A percentile compares a stretch with the other conserved stretches of the same genome.
phyloP scores from a whole-genome alignment of 495 filamentous ascomycete species.

The Penicillium lagena region DNA sequence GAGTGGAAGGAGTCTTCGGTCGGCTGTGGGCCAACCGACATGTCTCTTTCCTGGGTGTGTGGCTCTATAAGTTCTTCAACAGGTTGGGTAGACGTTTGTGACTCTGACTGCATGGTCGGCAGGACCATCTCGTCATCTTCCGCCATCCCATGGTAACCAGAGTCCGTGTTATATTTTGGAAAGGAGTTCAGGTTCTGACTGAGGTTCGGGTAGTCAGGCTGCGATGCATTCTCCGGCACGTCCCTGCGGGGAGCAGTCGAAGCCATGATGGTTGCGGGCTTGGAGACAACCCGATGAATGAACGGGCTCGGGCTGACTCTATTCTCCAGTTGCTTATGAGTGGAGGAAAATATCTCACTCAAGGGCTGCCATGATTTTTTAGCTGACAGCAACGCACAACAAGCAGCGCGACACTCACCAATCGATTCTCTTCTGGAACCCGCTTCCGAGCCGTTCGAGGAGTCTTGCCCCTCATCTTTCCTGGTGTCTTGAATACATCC shows the following conservation, averaged over 20 bases:
- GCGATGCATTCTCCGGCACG: conserved; percentile 9
- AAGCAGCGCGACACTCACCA: conserved; percentile 43
- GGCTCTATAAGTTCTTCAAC: conserved; percentile 23
- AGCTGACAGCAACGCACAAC: conserved; percentile 5
- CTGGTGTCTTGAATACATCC: conserved; percentile 94
- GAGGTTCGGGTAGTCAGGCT: conserved; percentile 29
- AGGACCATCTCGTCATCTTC: conserved; percentile 37
- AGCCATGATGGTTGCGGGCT: conserved; percentile 12
- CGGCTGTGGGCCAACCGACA: conserved; percentile 40
- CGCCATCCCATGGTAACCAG: conserved; percentile 77
- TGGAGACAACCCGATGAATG: conserved; percentile 28
- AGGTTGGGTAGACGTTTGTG: conserved; percentile 29
- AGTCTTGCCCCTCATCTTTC: conserved; percentile 89
- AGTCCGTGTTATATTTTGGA: conserved; percentile 51
- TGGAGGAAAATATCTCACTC: conserved; percentile 70
- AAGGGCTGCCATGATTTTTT: conserved; percentile 55
- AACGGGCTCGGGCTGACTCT: conserved; percentile 27
- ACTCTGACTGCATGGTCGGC: conserved; percentile 25
- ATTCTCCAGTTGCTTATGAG: conserved; percentile 36
- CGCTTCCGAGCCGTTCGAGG: conserved; percentile 74
- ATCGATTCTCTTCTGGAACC: conserved; percentile 55
- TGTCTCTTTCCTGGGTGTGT: conserved; percentile 13
- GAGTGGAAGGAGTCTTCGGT: conserved; percentile 62
- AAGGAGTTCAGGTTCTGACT: conserved; percentile 34
- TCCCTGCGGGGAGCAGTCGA: conserved; percentile 17